A percentile compares a stretch with the other conserved stretches of the same genome.
Conservation (phyloP, 2,329 filamentous ascomycete genomes). For the Pyricularia grisea region DNA sequence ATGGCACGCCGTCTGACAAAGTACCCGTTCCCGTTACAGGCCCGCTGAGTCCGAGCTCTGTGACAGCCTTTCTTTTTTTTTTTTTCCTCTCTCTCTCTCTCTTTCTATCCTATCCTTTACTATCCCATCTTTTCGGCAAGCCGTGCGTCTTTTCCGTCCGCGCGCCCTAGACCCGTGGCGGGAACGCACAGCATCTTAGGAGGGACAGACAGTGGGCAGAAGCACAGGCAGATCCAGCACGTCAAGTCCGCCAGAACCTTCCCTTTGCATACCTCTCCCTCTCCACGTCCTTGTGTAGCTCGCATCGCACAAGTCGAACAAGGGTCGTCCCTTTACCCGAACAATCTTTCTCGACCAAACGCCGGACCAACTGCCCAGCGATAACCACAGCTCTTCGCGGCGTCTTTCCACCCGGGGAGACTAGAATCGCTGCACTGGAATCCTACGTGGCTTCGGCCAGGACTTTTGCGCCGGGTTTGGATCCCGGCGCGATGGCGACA, state of each 20-base stretch:
- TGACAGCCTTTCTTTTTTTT: neutral
- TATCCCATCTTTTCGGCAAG: neutral
- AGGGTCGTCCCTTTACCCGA: neutral
- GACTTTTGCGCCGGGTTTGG: slow-evolving; percentile 23
- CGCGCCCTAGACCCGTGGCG: neutral
- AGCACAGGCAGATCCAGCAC: neutral
- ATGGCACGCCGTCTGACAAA: neutral
- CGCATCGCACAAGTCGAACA: neutral
- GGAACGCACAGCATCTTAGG: neutral
- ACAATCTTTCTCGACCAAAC: neutral
- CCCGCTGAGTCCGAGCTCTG: neutral
- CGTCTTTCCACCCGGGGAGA: neutral
- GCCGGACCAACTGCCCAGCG: neutral
- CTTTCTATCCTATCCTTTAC: neutral
- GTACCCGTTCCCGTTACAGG: neutral
- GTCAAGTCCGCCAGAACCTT: neutral
- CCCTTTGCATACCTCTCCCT: neutral
- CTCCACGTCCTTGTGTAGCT: neutral
- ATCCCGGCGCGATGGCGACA: slow-evolving; percentile 25
- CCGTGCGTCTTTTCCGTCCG: neutral
- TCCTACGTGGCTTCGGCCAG: slow-evolving; percentile 21
- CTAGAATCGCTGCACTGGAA: slow-evolving; percentile 21
- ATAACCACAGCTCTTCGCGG: neutral
- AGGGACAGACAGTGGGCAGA: neutral
- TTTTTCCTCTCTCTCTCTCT: neutral